Evolutionary conservation across 768 basidiomycete species (phyloP), one percentile per base, ranked within the genome.

Genomic region (Suillus clintonianus): DNA sequence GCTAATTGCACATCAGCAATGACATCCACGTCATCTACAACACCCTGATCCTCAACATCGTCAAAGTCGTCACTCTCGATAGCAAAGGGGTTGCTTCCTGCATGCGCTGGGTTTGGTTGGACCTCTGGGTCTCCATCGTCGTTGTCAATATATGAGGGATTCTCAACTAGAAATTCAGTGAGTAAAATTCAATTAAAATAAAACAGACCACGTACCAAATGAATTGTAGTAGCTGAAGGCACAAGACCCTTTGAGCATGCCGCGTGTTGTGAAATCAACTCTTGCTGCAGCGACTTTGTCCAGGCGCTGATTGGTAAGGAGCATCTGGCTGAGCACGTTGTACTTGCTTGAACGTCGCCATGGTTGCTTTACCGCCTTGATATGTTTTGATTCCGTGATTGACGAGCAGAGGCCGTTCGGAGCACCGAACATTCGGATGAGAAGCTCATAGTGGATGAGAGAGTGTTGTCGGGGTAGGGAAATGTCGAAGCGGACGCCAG

Each of bases 201-300:
- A 42, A 42, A 42, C 42, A 42, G 17, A 42, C 15, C 42, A 42
- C 17, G 0, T 42, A 42, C 42, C 15, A 42, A 42, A 42, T 30
- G 70, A 70, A 41, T 41, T 41, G 39, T 14, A 41, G 39, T 41
- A 41, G 15, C 39, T 41, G 15, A 41, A 41, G 39, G 70, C 68
- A 0, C 59, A 64, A 17, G 68, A 68, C 34, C 48, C 60, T 17
- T 45, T 45, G 2, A 77, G 66, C 68, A 77, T 72, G 5, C 71
- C 68, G 8, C 48, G 50, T 1, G 53, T 24, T 17, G 57, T 39
- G 34, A 77, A 71, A 50, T 73, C 57, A 3, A 64, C 60, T 1
- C 65, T 65, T 2, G 67, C 55, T 5, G 68, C 71, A 1, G 67
- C 68, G 1, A 72, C 62, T 62, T 77, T 75, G 57, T 14, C 67